Evolutionary conservation across 2,329 filamentous ascomycete species (phyloP), one percentile per base, ranked within the genome.

Genomic region (Beauveria bassiana): DNA sequence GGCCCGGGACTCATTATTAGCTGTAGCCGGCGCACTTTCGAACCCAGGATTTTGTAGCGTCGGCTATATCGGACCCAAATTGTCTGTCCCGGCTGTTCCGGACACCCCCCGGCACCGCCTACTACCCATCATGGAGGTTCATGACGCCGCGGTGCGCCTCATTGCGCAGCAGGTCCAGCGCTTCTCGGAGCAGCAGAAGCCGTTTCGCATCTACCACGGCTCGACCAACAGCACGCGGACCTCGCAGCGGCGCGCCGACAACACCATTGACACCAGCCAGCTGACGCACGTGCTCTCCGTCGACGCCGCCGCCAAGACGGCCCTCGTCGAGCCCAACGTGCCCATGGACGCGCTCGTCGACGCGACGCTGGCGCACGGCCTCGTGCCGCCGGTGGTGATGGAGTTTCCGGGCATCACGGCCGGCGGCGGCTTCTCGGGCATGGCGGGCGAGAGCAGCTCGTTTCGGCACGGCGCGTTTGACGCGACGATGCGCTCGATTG

Each of bases 151-250:
- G 9, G 79, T 83, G n/a, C 64, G 70, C 20, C 67, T 69, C 59
- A 75, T 83, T 52, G 74, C 80, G 0, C 68, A 71, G 38, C 72
- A 76, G 24, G 73, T 83, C 38, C 71, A 72, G 62, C 68, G 75
- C 5, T 82, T 83, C 65, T 70, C 78, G 58, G 68, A 72, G 3
- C 70, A 67, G 8, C 71, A 75, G 62, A 71, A 77, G 69, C 82
- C 86, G 2, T 92, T 90, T 73, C 81, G 88, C n/a, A 86, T 92
- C 69, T 89, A 86, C 67, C 89, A 92, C 73, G 89, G 89, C 64
- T 86, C 87, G 0, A 91, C 89, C 28, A 91, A 90, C 75, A 90
- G 85, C 72, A 92, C 89, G 43, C 85, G 89, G 8, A 80, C 81
- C 28, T 79, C 79, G 8, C 74, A 77, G 22, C 78, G 78, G 34